Evolutionary conservation across 805 yeast genomes (phyloP).

Genomic region (Saccharomycopsis synnaedendra): DNA sequence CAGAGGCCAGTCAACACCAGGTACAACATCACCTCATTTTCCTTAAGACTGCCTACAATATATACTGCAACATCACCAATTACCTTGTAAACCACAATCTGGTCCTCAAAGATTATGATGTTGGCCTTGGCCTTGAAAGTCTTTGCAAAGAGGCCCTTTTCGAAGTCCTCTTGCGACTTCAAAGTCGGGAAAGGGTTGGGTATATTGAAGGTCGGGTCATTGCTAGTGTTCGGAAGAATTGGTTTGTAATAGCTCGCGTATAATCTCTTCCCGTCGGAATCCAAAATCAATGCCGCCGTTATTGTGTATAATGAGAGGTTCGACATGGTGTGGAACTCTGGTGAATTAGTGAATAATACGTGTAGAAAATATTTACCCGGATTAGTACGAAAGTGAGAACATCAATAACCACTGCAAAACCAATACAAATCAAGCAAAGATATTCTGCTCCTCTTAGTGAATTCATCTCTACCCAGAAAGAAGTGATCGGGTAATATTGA

Average conservation of each 20-base stretch:
- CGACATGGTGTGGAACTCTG: slow-evolving; percentile 24
- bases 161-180: slow-evolving; percentile 69
- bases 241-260: slow-evolving; percentile 77
- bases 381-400: too few species aligned
- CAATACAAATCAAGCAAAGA: not conserved
- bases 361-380: too few species aligned
- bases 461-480: too few species aligned
- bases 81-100: slow-evolving; percentile 79
- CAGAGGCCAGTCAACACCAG: slow-evolving; percentile 66
- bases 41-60: slow-evolving; percentile 63
- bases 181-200: slow-evolving; percentile 26
- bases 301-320: slow-evolving; percentile 69
- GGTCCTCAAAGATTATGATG: slow-evolving; percentile 66
- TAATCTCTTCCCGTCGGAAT: slow-evolving; percentile 67
- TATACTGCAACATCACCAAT: slow-evolving; percentile 63
- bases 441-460: not conserved
- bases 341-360: too few species aligned
- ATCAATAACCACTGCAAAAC: not conserved
- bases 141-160: slow-evolving; percentile 56
- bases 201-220: slow-evolving; percentile 14
- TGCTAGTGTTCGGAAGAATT: slow-evolving; percentile 33
- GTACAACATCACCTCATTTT: slow-evolving; percentile 75
- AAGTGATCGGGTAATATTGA: too few species aligned
- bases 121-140: slow-evolving; percentile 77
- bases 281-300: slow-evolving; percentile 70